Conservation (phyloP, 1,139 yeast genomes). For the Yamadazyma dendronema region DNA sequence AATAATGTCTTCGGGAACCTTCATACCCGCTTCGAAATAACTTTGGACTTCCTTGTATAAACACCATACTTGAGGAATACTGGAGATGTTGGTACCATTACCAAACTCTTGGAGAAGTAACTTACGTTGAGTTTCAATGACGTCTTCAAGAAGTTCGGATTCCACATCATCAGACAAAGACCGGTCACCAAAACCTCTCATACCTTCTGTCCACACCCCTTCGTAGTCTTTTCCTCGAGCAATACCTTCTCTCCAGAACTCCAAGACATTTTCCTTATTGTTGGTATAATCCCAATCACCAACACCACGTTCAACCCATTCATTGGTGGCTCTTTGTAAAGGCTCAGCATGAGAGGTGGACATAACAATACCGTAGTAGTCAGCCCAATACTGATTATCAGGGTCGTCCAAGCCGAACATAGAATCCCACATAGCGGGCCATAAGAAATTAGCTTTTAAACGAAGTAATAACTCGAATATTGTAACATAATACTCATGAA, state of each 20-base stretch:
- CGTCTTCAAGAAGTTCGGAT: slow-evolving; percentile 13
- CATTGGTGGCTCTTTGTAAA: slow-evolving; percentile 18
- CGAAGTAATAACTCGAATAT: slow-evolving; percentile 17
- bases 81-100: slow-evolving; percentile 11
- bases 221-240: slow-evolving; percentile 16
- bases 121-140: slow-evolving; percentile 15
- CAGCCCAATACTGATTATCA: slow-evolving; percentile 18
- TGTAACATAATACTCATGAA: slow-evolving; percentile 17
- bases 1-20: slow-evolving; percentile 19
- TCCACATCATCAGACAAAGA: slow-evolving; percentile 17
- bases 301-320: slow-evolving; percentile 15
- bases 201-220: slow-evolving; percentile 19
- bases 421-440: slow-evolving; percentile 21
- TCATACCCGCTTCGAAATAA: slow-evolving; percentile 18
- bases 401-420: slow-evolving; percentile 19
- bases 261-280: slow-evolving; percentile 16
- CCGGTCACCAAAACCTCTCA: slow-evolving; percentile 20
- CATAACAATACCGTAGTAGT: slow-evolving; percentile 20
- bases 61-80: slow-evolving; percentile 20
- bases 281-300: slow-evolving; percentile 19
- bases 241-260: slow-evolving; percentile 18
- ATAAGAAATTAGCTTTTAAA: slow-evolving; percentile 17
- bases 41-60: slow-evolving; percentile 19
- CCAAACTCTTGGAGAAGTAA: slow-evolving; percentile 14
- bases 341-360: slow-evolving; percentile 21